Base-by-base conservation (phyloP, 2,329 filamentous ascomycete genomes). In the Botrytis tulipae region DNA sequence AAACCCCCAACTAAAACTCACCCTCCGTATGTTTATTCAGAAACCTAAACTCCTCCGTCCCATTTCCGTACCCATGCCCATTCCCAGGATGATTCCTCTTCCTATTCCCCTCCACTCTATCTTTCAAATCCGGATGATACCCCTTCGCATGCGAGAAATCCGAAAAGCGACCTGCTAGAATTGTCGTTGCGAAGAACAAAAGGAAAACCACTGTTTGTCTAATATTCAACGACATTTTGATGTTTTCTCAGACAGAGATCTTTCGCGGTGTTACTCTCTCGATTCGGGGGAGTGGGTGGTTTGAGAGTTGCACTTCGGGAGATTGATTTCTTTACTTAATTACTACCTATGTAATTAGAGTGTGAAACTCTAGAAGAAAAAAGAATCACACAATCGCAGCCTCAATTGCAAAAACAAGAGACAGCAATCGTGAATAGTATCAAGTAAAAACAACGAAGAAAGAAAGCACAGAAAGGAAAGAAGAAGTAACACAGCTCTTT, bases 71-170 rank as follows among this genome's bases (percentile, higher is more conserved):
- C 4, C 25, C 48, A n/a, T n/a, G 48, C 5, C 46, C 46, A 51
- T 25, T 25, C 1, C 25, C 48, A 1, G 25, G 48, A 51, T 14
- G 4, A n/a, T 51, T 51, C 12, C 48, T 51, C 48, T 51, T 51
- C 12, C 48, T 14, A 51, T 51, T 51, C 12, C 48, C 25, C 78
- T 3, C 78, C 78, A 57, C 46, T 16, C 46, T 57, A 18, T 68
- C 46, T 25, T 68, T 68, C 20, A 68, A 29, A 20, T 51, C 40
- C 35, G 65, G 65, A 68, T 68, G 32, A 40, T 29, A 68, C 18
- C 65, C 46, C 6, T 54, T 54, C 16, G 65, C 65, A 54, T 57
- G 65, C 7, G 65, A 54, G n/a, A 68, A 68, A 54, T 68, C 46
- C 14, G 32, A n/a, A 46, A 68, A 68, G 4, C 68, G 40, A 42